phyloP scores from a whole-genome alignment of 176 grass and related monocot genomes.

The Coix lacrymajobi region DNA sequence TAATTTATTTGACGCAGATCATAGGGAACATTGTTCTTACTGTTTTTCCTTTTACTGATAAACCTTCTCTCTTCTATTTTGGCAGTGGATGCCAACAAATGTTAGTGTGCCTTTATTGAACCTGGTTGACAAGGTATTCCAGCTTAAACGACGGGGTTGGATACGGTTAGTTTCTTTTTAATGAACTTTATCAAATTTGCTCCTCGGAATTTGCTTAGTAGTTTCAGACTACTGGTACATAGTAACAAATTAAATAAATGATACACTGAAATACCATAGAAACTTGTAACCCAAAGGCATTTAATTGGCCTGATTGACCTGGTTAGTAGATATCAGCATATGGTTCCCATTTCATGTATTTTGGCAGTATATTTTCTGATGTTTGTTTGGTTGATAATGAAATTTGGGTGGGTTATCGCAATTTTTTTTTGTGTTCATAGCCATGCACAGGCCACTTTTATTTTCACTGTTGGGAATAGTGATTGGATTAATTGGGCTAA shows the following conservation, averaged over 20 bases:
- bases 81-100: slow-evolving; percentile 94
- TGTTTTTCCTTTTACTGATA: background rate
- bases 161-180: slow-evolving; percentile 55
- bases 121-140: slow-evolving; percentile 96
- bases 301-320: background rate
- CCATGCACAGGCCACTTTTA: slow-evolving; percentile 6
- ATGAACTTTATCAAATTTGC: slow-evolving; percentile 18
- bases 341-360: background rate
- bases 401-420: background rate
- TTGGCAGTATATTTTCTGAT: background rate
- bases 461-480: too few relatives aligned
- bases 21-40: background rate
- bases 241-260: background rate
- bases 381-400: slow-evolving; percentile 12
- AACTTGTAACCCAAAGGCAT: background rate
- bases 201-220: slow-evolving; percentile 16
- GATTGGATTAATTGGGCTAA: too few relatives aligned
- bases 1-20: slow-evolving; percentile 16
- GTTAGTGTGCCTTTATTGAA: slow-evolving; percentile 83
- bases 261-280: background rate
- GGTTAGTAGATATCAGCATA: background rate
- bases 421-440: background rate
- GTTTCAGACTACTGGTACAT: slow-evolving; percentile 4
- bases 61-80: slow-evolving; percentile 18
- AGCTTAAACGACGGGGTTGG: slow-evolving; percentile 88